These are phyloP conservation scores for Salinomyces thailandicus DNA, from an alignment of 2,329 filamentous ascomycete species.

Conservation along the genomic window DNA sequence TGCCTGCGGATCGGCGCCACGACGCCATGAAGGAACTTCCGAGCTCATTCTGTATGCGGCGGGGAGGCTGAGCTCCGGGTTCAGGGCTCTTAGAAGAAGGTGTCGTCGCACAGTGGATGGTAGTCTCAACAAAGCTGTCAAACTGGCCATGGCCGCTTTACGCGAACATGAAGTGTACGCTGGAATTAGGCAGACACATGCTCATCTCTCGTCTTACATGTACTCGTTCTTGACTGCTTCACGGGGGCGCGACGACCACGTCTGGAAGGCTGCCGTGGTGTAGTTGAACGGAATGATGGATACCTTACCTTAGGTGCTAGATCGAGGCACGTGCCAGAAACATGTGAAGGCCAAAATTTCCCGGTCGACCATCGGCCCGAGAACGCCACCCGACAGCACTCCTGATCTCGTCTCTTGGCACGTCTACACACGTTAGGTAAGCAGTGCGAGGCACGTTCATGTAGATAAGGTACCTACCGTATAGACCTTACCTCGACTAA, in stretches of 20 bases:
- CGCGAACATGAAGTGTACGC: no score
- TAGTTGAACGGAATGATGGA: neutral
- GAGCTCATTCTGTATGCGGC: neutral
- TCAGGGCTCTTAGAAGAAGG: neutral
- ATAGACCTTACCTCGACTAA: no score
- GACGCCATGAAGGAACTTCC: neutral
- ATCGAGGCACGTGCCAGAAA: neutral
- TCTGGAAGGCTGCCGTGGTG: neutral
- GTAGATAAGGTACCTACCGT: no score
- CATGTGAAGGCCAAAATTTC: no score
- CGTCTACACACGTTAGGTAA: no score
- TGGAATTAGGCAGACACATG: no score
- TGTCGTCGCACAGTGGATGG: neutral
- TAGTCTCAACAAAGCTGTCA: neutral
- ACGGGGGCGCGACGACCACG: neutral
- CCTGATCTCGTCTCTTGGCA: no score
- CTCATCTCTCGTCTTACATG: no score
- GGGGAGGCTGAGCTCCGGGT: neutral
- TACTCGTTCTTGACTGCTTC: neutral
- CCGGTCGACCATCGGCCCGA: no score
- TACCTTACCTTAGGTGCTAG: neutral
- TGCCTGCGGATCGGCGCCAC: neutral
- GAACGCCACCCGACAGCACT: no score
- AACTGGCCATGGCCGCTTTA: neutral
- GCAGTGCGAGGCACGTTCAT: no score